Evolutionary conservation across 306 rosid genomes (phyloP).

Genomic region (Castanea sativa): DNA sequence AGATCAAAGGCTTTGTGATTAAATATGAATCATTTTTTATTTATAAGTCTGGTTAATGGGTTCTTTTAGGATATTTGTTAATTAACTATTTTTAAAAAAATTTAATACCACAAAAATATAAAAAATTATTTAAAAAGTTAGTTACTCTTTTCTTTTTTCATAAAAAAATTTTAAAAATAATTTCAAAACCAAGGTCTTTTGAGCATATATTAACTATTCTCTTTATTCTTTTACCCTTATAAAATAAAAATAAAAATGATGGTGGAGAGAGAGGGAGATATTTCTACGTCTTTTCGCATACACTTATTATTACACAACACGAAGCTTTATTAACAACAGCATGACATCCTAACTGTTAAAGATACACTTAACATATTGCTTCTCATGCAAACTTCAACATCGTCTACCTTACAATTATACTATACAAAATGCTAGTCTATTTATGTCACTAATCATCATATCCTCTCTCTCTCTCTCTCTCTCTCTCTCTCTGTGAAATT

Average conservation of each 20-base stretch:
- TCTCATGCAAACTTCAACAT: slow-evolving; percentile 5
- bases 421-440: not conserved
- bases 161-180: fast-evolving
- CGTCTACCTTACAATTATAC: not conserved
- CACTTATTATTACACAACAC: not conserved
- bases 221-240: too few relatives aligned
- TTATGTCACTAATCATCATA: not conserved
- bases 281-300: not conserved
- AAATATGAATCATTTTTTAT: not conserved
- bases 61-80: too few relatives aligned
- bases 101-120: too few relatives aligned
- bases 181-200: fast-evolving
- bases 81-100: too few relatives aligned
- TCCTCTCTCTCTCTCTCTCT: not conserved
- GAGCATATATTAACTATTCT: too few relatives aligned
- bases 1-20: too few relatives aligned
- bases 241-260: not conserved
- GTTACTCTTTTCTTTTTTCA: too few relatives aligned
- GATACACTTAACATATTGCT: not conserved
- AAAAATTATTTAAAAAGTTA: too few relatives aligned
- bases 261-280: not conserved
- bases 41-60: fast-evolving
- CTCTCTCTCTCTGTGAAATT: not conserved
- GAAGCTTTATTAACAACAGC: not conserved
- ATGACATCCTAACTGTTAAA: not conserved